phyloP scores from a whole-genome alignment of 208 protist species.

The Trypanosoma brucei region DNA sequence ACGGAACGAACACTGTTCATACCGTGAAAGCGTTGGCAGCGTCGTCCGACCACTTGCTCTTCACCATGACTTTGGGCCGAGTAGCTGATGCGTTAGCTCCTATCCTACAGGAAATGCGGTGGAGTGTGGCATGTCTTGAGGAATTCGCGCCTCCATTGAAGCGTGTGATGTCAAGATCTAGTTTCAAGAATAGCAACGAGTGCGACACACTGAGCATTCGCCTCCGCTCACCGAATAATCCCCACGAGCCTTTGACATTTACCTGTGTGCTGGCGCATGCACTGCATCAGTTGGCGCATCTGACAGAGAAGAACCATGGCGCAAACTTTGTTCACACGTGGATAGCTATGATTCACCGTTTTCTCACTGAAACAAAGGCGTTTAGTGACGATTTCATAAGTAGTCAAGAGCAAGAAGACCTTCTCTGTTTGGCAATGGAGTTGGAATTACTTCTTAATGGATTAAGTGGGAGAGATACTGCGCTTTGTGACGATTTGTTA shows the following conservation, averaged over 20 bases:
- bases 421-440: conserved; percentile 14
- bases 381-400: background rate
- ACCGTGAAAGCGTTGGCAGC: background rate
- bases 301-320: conserved; percentile 10
- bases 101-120: conserved; percentile 11
- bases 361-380: background rate
- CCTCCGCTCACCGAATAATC: conserved; percentile 4
- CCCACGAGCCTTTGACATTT: conserved; percentile 13
- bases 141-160: conserved; percentile 10
- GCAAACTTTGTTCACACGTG: conserved; percentile 15
- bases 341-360: conserved; percentile 11
- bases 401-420: background rate
- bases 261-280: conserved; percentile 11
- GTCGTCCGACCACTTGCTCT: background rate
- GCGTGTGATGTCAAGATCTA: conserved; percentile 5
- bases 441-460: background rate
- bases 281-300: conserved; percentile 27
- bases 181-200: background rate
- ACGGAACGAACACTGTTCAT: background rate
- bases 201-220: conserved; percentile 3
- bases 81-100: conserved; percentile 16
- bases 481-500: too few relatives aligned
- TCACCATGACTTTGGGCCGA: conserved; percentile 4
- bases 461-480: background rate
- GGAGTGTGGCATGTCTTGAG: conserved; percentile 10